These are phyloP conservation scores for Oehlia diaphana DNA, from an alignment of 192 early-diverging fungal genomes.

Conservation along the genomic window DNA sequence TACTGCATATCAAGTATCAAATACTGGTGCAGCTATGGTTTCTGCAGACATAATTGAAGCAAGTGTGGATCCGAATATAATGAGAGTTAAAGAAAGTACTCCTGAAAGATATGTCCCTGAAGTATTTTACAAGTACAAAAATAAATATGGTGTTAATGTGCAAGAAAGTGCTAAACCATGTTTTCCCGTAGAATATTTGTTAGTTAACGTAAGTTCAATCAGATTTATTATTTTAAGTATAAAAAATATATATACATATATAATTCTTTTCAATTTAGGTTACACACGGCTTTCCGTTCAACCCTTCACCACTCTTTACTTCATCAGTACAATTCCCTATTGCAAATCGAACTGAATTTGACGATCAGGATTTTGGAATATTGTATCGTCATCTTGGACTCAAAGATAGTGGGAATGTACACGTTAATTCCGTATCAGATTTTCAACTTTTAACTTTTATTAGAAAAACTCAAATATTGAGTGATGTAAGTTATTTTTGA, in stretches of 20 bases:
- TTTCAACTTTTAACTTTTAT: constrained; percentile 86
- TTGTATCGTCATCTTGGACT: constrained; percentile 56
- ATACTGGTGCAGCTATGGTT: constrained; percentile 85
- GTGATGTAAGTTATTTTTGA: constrained; percentile 23
- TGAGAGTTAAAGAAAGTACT: constrained; percentile 79
- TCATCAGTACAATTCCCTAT: constrained; percentile 62
- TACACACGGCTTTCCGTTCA: constrained; percentile 89
- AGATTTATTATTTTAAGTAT: constrained; percentile 17
- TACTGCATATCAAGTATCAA: constrained; percentile 88
- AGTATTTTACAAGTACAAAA: constrained; percentile 94
- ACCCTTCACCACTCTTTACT: constrained; percentile 73
- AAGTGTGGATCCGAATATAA: constrained; percentile 78
- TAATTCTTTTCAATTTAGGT: constrained; percentile 43
- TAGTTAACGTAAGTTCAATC: constrained; percentile 75
- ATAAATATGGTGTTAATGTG: constrained; percentile 89
- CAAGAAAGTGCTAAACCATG: constrained; percentile 90
- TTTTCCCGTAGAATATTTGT: constrained; percentile 95
- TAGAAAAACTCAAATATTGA: constrained; percentile 64
- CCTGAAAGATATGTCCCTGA: constrained; percentile 89
- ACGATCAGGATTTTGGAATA: constrained; percentile 56
- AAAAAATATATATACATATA: neutral
- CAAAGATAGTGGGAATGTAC: constrained; percentile 33
- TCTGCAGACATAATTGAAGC: constrained; percentile 91
- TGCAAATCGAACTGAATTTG: constrained; percentile 73
- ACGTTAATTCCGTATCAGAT: constrained; percentile 67